Evolutionary conservation across 495 filamentous ascomycete species (phyloP).

Genomic region (Friedmanniomyces simplex): DNA sequence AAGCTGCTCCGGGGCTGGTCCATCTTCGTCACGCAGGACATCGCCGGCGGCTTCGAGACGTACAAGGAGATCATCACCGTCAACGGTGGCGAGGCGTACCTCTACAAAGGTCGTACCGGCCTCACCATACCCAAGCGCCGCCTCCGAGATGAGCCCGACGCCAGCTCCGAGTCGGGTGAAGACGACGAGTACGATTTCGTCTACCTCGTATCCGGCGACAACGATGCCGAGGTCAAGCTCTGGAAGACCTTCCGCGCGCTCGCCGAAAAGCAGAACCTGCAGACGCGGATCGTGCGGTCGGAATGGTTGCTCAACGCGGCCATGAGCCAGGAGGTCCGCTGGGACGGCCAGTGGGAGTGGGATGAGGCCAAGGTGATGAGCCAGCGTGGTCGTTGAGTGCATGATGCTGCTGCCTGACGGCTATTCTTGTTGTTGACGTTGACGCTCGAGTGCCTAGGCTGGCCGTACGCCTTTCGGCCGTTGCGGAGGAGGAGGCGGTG

Average conservation of each 20-base stretch:
- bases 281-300: constrained; percentile 61
- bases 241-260: constrained; percentile 74
- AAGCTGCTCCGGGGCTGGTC: constrained; percentile 59
- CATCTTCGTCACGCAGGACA: constrained; percentile 68
- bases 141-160: constrained; percentile 14
- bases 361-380: neutral
- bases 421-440: no score
- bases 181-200: constrained; percentile 49
- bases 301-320: constrained; percentile 88
- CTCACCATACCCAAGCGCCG: constrained; percentile 37
- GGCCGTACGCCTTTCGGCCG: neutral
- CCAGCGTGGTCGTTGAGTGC: constrained; percentile 1
- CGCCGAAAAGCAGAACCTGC: constrained; percentile 58
- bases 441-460: neutral
- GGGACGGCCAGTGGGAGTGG: constrained; percentile 49
- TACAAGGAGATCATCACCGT: constrained; percentile 74
- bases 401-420: neutral
- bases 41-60: constrained; percentile 70
- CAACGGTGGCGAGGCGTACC: constrained; percentile 72
- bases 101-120: constrained; percentile 64
- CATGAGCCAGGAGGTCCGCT: constrained; percentile 68
- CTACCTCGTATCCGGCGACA: constrained; percentile 60
- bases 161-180: constrained; percentile 45
- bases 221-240: constrained; percentile 54
- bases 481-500: neutral